These are phyloP conservation scores for Pyrus pyrifolia DNA, from an alignment of 306 rosid species.

Conservation along the genomic window DNA sequence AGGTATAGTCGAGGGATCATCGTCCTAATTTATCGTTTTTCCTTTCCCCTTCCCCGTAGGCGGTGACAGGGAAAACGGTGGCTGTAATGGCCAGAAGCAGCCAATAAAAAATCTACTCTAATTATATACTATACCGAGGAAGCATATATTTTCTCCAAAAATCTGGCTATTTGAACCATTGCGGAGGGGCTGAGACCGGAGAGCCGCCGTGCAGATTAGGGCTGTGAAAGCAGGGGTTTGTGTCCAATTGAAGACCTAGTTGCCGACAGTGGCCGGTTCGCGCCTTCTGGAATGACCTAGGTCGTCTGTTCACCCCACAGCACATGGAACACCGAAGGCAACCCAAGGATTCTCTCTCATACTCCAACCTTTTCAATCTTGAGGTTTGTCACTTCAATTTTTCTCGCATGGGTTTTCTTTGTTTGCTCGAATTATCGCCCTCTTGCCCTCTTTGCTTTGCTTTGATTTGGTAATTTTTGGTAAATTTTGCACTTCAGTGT, in stretches of 20 bases:
- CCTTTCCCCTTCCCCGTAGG: not conserved
- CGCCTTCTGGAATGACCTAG: not conserved
- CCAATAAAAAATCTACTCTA: not conserved
- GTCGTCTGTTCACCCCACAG: not conserved
- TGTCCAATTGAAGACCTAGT: not conserved
- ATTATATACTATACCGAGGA: not conserved
- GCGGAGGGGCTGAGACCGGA: not conserved
- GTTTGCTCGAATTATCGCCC: not conserved
- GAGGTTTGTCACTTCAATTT: conserved; percentile 38
- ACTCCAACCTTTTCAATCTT: conserved; percentile 73
- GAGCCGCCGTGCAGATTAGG: not conserved
- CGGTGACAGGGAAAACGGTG: not conserved
- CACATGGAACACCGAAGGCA: conserved; percentile 67
- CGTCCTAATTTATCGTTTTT: not conserved
- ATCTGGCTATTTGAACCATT: not conserved
- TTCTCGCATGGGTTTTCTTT: not conserved
- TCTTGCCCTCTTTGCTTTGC: not conserved
- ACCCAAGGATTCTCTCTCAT: conserved; percentile 50
- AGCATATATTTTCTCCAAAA: not conserved
- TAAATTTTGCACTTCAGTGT: not conserved
- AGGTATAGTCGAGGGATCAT: not conserved
- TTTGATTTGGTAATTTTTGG: not conserved
- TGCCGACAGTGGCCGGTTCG: not conserved
- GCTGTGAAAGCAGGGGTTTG: not conserved
- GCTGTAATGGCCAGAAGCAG: not conserved